Base-by-base conservation (phyloP, 257 asterid species). In the Solanum chiquidenum region DNA sequence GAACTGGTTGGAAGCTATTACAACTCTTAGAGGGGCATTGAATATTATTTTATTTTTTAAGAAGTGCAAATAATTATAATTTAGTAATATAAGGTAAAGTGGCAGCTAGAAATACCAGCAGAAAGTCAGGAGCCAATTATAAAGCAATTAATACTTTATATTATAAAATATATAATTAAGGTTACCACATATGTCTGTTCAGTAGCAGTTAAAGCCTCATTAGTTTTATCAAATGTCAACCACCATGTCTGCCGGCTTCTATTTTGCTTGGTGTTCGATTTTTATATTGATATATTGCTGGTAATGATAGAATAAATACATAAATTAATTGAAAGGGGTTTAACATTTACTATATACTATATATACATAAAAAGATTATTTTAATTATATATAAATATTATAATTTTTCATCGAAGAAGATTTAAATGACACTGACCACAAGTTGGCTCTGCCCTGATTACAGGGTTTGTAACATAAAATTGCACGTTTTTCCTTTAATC, bases 101-200 rank as follows among this genome's bases (percentile, higher is more conserved):
- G 38, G 77, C 25, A 71, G 77, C 77, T 71, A 71, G 44, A 72
- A 72, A 38, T 72, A 72, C 37, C 27, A 72, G 27, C 27, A 72
- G 44, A 72, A 72, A 72, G 79, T 72, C 79, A 72, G 80, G 16
- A 72, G 80, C 27, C 80, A 34, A 72, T 18, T 72, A 72, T 18
- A 72, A 72, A 38, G 8, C 27, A 72, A 72, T 34, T 69, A 29
- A 69, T 0, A 69, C 75, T 69, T 69, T 69, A 69, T 29, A 52
- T 52, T 52, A 52, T 13, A 29, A 27, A 72, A 16, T 33, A 33
- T 72, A 72, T 18, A 16, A 72, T 72, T 55, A 72, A 34, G 44
- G 27, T 72, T 34, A 18, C 27, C 42, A 71, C 42, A 31, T 33
- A 33, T 72, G 79, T 9, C 79, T 72, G 27, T 72, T 72, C 14